Conservation (phyloP, 148 eudicot genomes). For the Pouteria glomerata region DNA sequence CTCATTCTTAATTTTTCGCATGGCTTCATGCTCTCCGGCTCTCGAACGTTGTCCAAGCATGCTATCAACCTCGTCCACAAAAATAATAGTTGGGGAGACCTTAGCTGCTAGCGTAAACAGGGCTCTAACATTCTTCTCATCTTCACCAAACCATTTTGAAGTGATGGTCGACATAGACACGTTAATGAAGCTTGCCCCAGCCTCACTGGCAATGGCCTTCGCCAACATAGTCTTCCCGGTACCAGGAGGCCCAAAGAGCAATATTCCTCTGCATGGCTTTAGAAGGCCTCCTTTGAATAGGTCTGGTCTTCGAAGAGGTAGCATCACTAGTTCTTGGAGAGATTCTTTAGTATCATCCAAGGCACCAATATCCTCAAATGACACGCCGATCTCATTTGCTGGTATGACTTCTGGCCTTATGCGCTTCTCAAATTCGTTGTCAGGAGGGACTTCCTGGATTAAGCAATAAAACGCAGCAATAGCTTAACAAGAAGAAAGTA, state of each 20-base stretch:
- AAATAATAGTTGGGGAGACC: conserved; percentile 90
- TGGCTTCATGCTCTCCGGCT: conserved; percentile 94
- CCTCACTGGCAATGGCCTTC: conserved; percentile 92
- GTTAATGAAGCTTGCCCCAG: conserved; percentile 93
- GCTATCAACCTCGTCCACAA: conserved; percentile 96
- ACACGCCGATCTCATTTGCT: conserved; percentile 74
- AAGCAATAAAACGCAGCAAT: conserved; percentile 1
- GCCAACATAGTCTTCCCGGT: conserved; percentile 96
- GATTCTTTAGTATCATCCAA: conserved; percentile 74
- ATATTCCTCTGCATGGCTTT: conserved; percentile 89
- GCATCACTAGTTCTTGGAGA: conserved; percentile 85
- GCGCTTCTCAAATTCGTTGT: conserved; percentile 94
- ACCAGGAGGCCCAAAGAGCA: conserved; percentile 94
- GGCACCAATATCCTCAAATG: conserved; percentile 87
- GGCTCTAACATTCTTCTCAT: conserved; percentile 90
- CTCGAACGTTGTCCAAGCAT: conserved; percentile 87
- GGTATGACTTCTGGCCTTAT: conserved; percentile 92
- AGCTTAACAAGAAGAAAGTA: not conserved
- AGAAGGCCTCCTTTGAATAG: conserved; percentile 80
- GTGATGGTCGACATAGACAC: conserved; percentile 96
- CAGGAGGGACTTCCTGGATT: conserved; percentile 63
- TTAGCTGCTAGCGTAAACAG: conserved; percentile 86
- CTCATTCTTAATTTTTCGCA: conserved; percentile 94
- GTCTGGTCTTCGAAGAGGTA: conserved; percentile 91
- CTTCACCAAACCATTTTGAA: conserved; percentile 98